Evolutionary conservation across 208 protist genomes (phyloP), one percentile per base, ranked within the genome.

Genomic region (Phytomonas serpens): DNA sequence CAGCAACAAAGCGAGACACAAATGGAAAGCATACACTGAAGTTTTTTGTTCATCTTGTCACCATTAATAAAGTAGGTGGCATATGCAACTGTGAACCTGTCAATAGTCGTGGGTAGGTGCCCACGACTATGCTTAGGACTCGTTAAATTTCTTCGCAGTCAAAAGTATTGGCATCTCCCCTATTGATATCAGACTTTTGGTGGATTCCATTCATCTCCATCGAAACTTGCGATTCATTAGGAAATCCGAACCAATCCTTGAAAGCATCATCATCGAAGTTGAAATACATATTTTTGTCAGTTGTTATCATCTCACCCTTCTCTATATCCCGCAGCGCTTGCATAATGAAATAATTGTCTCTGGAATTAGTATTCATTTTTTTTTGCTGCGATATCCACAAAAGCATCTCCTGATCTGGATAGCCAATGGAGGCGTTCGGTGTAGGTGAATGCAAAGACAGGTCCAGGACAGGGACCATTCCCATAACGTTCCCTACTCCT

Each of bases 191-290:
- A 23, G 66, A n/a, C 10, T 51, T 63, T 36, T 31, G 52, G 4
- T 71, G 32, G 27, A 4, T 38, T 31, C 61, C 68, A 19, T 66
- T 70, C 30, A 32, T 36, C 37, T 81, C 80, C 9, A 42, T 65
- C 1, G 75, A 61, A 42, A 86, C 78, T 76, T 93, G 87, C 23
- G 84, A 83, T 27, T 47, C 77, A 72, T 94, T 92, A 1, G 82
- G 82, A 71, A 85, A 94, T 4, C 91, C 91, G 77, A 96, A 96
- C 89, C 91, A 94, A 30, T 78, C 87, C 75, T 90, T 80, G 74
- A 96, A 96, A 23, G 81, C 83, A 40, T 89, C 86, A 70, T 90
- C 86, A 76, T 94, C 88, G 79, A 96, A 94, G 79, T 92, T 87
- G 66, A 94, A 96, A 71, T 84, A 88, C 6, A 84, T 84, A 69